phyloP scores from a whole-genome alignment of 2,329 filamentous ascomycete species.

The Cladorrhinum sp. region DNA sequence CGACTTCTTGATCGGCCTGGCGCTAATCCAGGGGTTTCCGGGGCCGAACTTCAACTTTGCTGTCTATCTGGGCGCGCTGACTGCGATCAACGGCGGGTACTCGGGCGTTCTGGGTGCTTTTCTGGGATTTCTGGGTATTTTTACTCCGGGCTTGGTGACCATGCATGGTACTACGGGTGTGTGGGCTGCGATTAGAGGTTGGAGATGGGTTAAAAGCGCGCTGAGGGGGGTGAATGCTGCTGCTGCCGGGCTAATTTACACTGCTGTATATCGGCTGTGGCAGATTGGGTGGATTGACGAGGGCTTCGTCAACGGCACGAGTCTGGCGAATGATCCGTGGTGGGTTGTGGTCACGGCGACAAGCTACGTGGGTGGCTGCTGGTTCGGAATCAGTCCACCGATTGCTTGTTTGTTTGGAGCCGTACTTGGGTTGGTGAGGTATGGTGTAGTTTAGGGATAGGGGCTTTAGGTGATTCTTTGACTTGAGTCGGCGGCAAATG shows the following conservation, averaged over 20 bases:
- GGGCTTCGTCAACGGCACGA: constrained; percentile 45
- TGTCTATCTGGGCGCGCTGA: constrained; percentile 54
- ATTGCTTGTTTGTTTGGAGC: constrained; percentile 45
- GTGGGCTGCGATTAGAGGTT: constrained; percentile 49
- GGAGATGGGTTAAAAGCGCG: constrained; percentile 45
- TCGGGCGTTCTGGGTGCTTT: constrained; percentile 45
- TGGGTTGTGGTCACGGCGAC: constrained; percentile 58
- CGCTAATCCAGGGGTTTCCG: constrained; percentile 68
- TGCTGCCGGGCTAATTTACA: constrained; percentile 61
- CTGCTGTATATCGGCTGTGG: constrained; percentile 62
- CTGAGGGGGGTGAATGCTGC: constrained; percentile 57
- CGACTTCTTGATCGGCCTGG: constrained; percentile 70
- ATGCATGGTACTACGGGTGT: constrained; percentile 52
- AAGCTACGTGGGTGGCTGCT: constrained; percentile 43
- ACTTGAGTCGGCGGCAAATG: no score
- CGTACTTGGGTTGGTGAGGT: constrained; percentile 45
- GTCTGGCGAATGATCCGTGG: constrained; percentile 58
- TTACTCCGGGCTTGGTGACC: constrained; percentile 47
- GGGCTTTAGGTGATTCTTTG: no score
- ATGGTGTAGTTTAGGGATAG: constrained; percentile 46
- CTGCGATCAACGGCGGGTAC: constrained; percentile 39
- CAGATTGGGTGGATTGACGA: constrained; percentile 58
- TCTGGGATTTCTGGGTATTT: constrained; percentile 52
- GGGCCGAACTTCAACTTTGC: constrained; percentile 43
- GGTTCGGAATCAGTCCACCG: constrained; percentile 44